These are phyloP conservation scores for Juglanconis oblonga DNA, from an alignment of 2,329 filamentous ascomycete species.

Conservation along the genomic window DNA sequence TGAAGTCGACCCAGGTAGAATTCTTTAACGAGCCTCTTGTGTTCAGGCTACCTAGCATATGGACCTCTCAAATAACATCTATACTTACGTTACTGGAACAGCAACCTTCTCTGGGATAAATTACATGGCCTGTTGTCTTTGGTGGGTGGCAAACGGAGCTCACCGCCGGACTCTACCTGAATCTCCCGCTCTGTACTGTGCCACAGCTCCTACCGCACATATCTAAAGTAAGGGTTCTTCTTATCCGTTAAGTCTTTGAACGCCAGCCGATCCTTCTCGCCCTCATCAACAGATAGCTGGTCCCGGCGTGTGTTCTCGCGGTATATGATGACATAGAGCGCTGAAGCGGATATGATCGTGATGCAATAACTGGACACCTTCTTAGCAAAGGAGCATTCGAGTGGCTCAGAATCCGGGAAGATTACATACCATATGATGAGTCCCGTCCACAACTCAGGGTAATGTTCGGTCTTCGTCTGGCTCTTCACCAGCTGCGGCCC, in stretches of 20 bases:
- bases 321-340: conserved; percentile 57
- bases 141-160: too few species aligned
- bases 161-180: background rate
- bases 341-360: conserved; percentile 55
- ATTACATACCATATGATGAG: conserved; percentile 66
- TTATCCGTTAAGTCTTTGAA: conserved; percentile 69
- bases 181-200: background rate
- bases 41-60: background rate
- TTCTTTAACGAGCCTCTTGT: background rate
- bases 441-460: conserved; percentile 45
- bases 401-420: conserved; percentile 36
- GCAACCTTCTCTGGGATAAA: too few species aligned
- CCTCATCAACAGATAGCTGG: conserved; percentile 49
- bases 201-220: conserved; percentile 41
- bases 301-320: conserved; percentile 56
- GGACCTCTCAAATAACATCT: too few species aligned
- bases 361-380: conserved; percentile 5
- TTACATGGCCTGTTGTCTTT: too few species aligned
- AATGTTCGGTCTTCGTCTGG: conserved; percentile 60
- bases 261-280: conserved; percentile 60
- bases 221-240: conserved; percentile 65
- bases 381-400: background rate
- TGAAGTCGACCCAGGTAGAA: too few species aligned
- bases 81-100: too few species aligned
- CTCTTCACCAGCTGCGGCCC: conserved; percentile 69